Base-by-base conservation (phyloP, 768 basidiomycete species). In the Lactarius trivialis region DNA sequence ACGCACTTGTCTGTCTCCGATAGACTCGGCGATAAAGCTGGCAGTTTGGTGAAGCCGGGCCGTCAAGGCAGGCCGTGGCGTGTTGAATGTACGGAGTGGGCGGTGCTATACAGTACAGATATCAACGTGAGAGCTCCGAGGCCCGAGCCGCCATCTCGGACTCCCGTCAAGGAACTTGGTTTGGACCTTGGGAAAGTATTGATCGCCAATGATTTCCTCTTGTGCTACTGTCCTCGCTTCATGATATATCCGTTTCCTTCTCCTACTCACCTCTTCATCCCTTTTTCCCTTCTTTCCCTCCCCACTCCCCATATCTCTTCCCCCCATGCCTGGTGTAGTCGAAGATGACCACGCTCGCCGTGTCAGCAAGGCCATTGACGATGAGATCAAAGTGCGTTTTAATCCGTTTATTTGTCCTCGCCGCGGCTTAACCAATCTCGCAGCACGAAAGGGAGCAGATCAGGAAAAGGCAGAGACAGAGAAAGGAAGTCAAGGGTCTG, bases 401-500 rank as follows among this genome's bases (percentile, higher is more conserved):
- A 12, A 14, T 48, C 12, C 4, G 2, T 6, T 24, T 32, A 52
- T 26, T 24, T 5, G 30, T 54, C 2, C 43, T 26, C n/a, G 0
- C 55, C 33, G 33, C 21, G 2, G 36, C 39, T 60, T 15, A 59
- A 50, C 26, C 56, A 28, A 28, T 52, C 68, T 43, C 26, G n/a
- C 7, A 64, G 60, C 39, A 55, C 45, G 65, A 85, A 82, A 80
- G 75, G 70, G 85, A 86, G 50, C 75, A 75, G 53, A 70, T 74
- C 24, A 76, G 74, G 56, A 76, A 77, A 67, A 79, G 75, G 70
- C 80, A 82, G 50, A 76, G 77, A 1, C 71, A 74, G 67, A 72
- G 73, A 65, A 76, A 72, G 65, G 78, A 82, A 64, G 77, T 86
- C 21, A 86, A 84, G 79, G 83, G 84, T 81, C 60, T 39, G 60